Conservation (phyloP, 1,284 basidiomycete species). For the Cryptococcus sp. region DNA sequence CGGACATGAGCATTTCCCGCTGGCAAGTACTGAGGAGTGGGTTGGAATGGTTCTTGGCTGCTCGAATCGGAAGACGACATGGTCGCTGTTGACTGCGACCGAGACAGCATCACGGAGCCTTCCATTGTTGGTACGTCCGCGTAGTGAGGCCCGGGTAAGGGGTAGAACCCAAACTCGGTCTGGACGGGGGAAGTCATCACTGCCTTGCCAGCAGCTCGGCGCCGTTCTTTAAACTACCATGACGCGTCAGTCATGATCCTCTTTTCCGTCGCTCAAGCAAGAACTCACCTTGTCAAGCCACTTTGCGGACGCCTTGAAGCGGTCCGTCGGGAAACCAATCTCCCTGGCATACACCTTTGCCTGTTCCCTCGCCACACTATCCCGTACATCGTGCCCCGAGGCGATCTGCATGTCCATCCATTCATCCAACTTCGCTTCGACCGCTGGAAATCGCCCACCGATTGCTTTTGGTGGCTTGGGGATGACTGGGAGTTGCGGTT, state of each 20-base stretch:
- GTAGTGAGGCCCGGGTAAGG: constrained; percentile 22
- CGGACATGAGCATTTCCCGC: constrained; percentile 11
- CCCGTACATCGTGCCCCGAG: constrained; percentile 47
- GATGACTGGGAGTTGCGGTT: constrained; percentile 19
- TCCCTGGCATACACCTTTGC: constrained; percentile 54
- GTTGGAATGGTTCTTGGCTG: constrained; percentile 29
- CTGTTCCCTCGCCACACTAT: constrained; percentile 52
- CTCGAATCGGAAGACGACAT: constrained; percentile 40
- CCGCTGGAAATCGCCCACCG: constrained; percentile 51
- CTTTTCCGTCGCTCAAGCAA: constrained; percentile 8
- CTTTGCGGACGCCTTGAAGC: constrained; percentile 58
- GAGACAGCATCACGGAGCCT: constrained; percentile 24
- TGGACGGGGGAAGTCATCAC: constrained; percentile 17
- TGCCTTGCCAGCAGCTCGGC: constrained; percentile 31
- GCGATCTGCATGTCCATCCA: constrained; percentile 52
- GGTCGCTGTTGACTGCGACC: constrained; percentile 44
- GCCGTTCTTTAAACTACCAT: constrained; percentile 43
- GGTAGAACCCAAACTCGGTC: constrained; percentile 18
- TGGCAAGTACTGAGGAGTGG: constrained; percentile 16
- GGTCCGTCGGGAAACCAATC: constrained; percentile 49
- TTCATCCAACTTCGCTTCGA: constrained; percentile 53
- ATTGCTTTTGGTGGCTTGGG: constrained; percentile 34
- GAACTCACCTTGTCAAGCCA: constrained; percentile 58
- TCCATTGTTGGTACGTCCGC: constrained; percentile 16
- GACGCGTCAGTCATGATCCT: constrained; percentile 2